Percentiles rank a stretch among this genome's conserved stretches.
Conservation (phyloP, 306 rosid genomes). For the Castanea crenata region DNA sequence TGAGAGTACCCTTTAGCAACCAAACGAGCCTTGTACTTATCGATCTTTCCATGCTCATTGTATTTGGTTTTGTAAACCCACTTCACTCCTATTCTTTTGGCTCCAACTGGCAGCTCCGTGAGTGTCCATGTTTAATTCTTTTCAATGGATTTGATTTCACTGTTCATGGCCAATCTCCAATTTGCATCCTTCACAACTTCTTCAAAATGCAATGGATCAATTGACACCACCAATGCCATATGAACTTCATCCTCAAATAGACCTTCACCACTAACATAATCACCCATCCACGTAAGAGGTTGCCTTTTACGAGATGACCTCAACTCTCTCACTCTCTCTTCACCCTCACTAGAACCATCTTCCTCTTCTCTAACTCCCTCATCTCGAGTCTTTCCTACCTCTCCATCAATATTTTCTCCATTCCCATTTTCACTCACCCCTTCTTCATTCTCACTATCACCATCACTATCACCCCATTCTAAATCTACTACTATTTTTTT, state of each 20-base stretch:
- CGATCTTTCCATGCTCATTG: neutral
- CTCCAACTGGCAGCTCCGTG: neutral
- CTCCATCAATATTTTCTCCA: constrained; percentile 6
- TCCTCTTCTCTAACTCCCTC: constrained; percentile 14
- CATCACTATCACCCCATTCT: too few species aligned
- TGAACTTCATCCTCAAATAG: constrained; percentile 11
- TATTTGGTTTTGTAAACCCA: constrained; percentile 13
- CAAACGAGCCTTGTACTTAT: neutral
- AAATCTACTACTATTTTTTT: too few species aligned
- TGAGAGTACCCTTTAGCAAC: too few species aligned
- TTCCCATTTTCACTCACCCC: neutral
- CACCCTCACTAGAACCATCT: constrained; percentile 1
- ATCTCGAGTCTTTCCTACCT: constrained; percentile 7
- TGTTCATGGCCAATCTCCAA: constrained; percentile 13
- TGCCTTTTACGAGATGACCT: neutral
- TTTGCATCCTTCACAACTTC: neutral
- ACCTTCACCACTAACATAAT: constrained; percentile 18
- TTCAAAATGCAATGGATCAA: neutral
- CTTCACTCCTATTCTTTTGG: constrained; percentile 6
- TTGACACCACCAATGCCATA: neutral
- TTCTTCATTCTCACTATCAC: too few species aligned
- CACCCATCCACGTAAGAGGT: constrained; percentile 9
- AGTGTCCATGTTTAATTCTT: constrained; percentile 4
- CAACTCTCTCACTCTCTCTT: constrained; percentile 11
- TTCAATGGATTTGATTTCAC: neutral